phyloP scores from a whole-genome alignment of 2,329 filamentous ascomycete genomes.

The Sordariomycetes sp. region DNA sequence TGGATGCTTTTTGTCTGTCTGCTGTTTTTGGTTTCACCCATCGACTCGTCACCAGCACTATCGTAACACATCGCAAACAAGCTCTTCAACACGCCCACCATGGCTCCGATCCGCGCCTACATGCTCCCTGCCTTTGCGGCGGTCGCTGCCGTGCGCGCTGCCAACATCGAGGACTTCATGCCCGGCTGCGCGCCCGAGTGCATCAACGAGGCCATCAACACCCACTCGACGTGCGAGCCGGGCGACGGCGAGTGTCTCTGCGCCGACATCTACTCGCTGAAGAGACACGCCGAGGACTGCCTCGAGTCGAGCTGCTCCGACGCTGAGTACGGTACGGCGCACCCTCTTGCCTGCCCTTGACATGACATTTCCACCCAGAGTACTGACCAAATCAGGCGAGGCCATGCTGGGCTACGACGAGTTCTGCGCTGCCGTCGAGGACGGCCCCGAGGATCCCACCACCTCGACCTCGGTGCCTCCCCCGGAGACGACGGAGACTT shows the following conservation, averaged over 20 bases:
- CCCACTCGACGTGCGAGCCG: conserved; percentile 5
- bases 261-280: conserved; percentile 6
- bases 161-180: conserved; percentile 1
- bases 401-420: conserved; percentile 6
- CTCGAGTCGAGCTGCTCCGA: conserved; percentile 4
- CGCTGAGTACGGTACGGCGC: conserved; percentile 4
- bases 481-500: no score
- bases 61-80: no score
- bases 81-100: no score
- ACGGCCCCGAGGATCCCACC: no score
- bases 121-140: conserved; percentile 3
- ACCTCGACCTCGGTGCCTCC: no score
- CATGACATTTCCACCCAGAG: neutral
- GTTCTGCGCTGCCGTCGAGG: conserved; percentile 4
- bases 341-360: no score
- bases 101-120: conserved; percentile 3
- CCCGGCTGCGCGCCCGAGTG: conserved; percentile 5
- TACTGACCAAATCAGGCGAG: no score
- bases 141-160: conserved; percentile 4
- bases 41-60: no score
- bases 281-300: conserved; percentile 6
- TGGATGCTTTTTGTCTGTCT: no score
- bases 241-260: conserved; percentile 4
- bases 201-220: conserved; percentile 7
- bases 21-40: no score